phyloP scores from a whole-genome alignment of 176 grass and related monocot species.

The Sorghum bicolor region DNA sequence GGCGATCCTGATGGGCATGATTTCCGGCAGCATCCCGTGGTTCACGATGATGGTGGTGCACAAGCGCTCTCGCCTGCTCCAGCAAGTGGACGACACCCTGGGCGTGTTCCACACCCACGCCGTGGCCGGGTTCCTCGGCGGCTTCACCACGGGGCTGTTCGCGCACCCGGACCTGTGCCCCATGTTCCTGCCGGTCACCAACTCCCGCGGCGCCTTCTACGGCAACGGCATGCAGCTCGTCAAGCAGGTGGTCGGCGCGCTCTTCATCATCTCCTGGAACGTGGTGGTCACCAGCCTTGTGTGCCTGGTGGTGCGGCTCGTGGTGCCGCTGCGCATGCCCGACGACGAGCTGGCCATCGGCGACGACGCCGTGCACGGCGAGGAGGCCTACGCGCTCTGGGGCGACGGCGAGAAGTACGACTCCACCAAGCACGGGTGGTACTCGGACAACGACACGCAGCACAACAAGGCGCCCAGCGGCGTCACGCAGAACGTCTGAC shows the following conservation, averaged over 20 bases:
- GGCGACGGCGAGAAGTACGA: slow-evolving; percentile 98
- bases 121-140: slow-evolving; percentile 82
- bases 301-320: slow-evolving; percentile 45
- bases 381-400: slow-evolving; percentile 96
- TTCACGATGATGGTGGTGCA: slow-evolving; percentile 99
- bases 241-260: slow-evolving; percentile 66
- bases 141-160: slow-evolving; percentile 78
- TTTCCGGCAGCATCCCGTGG: slow-evolving; percentile 94
- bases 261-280: slow-evolving; percentile 84
- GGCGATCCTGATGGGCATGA: slow-evolving; percentile 77
- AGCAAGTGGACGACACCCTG: slow-evolving; percentile 88
- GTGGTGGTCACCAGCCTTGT: slow-evolving; percentile 60
- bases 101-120: slow-evolving; percentile 98
- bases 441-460: slow-evolving; percentile 45
- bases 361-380: slow-evolving; percentile 87
- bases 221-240: slow-evolving; percentile 60
- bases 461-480: slow-evolving; percentile 58
- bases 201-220: slow-evolving; percentile 81
- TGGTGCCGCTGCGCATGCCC: slow-evolving; percentile 80
- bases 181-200: slow-evolving; percentile 69
- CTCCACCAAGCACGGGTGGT: slow-evolving; percentile 66
- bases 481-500: slow-evolving; percentile 68
- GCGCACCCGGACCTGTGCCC: slow-evolving; percentile 64
- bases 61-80: slow-evolving; percentile 69
- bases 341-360: slow-evolving; percentile 89